Base-by-base conservation (phyloP, 1,139 yeast species). In the Kodamaea alishanica region DNA sequence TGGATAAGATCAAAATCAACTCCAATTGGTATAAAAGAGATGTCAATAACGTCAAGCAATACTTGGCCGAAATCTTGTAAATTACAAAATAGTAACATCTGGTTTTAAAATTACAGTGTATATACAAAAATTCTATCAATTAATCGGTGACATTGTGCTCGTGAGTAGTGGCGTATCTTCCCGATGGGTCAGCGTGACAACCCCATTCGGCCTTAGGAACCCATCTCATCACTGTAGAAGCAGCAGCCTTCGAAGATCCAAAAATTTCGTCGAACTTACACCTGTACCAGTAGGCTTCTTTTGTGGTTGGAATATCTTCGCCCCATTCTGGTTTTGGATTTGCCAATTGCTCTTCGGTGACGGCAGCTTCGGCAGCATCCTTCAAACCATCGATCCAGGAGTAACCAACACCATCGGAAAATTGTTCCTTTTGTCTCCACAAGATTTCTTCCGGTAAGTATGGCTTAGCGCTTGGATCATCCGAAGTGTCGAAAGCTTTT, bases 121-220 rank as follows among this genome's bases (percentile, higher is more conserved):
- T 15, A 15, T 15, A 15, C 20, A 15, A 15, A 15, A 15, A 15
- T 15, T 15, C 20, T 15, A 15, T 15, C 20, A 15, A 15, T 15
- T 15, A 15, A 15, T 15, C 20, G 20, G 20, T 15, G 20, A 71
- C 75, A 58, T 70, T 70, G 50, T 67, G 63, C 43, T 84, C 89
- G 65, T 92, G 98, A 53, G 85, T 81, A 69, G 85, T 79, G 52
- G 95, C 97, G 60, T 76, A 90, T 73, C 99, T 87, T 50, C 99
- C 99, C 42, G 96, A 85, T 39, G 99, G 98, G 67, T 92, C 99
- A 54, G 84, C 95, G 60, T 90, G 90, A 71, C 98, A 92, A 48
- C 98, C 98, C 99, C 99, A 92, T 67, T 92, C 98, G 49, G 97
- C 97, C 78, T 94, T 92, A 63, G 99, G 99, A 66, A 92, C 73